phyloP scores from a whole-genome alignment of 495 filamentous ascomycete genomes.

The Letharia lupina region DNA sequence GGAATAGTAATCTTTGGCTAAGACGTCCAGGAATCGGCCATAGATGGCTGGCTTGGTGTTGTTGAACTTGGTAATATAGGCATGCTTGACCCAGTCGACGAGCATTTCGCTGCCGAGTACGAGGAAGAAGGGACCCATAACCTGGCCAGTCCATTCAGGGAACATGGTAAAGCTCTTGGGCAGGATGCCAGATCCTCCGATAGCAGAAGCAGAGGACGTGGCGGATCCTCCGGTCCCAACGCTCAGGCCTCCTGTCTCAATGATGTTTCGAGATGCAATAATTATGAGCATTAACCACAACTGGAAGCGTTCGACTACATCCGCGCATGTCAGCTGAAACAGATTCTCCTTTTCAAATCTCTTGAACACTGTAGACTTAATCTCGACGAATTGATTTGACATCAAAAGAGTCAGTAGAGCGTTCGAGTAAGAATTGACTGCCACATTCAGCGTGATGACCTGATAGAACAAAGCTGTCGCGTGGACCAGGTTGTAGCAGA shows the following conservation, averaged over 20 bases:
- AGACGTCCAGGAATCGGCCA: constrained; percentile 76
- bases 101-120: constrained; percentile 94
- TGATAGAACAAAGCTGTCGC: constrained; percentile 88
- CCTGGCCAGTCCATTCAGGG: constrained; percentile 78
- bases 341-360: constrained; percentile 72
- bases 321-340: constrained; percentile 92
- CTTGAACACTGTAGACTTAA: constrained; percentile 96
- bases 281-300: constrained; percentile 95
- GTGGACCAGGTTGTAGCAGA: constrained; percentile 82
- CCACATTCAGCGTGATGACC: constrained; percentile 94
- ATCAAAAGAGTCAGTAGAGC: constrained; percentile 83
- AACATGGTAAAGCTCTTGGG: constrained; percentile 84
- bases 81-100: constrained; percentile 96
- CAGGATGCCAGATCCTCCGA: constrained; percentile 54
- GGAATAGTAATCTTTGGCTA: constrained; percentile 96
- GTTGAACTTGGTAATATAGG: constrained; percentile 98
- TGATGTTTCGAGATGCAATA: constrained; percentile 88
- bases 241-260: constrained; percentile 71
- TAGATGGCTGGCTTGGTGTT: constrained; percentile 87
- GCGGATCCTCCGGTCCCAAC: constrained; percentile 34
- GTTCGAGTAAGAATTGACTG: constrained; percentile 98
- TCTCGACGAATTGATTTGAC: constrained; percentile 96
- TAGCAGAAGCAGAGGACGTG: constrained; percentile 41
- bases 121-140: constrained; percentile 82
- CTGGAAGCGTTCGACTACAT: constrained; percentile 95